Base-by-base conservation (phyloP, 805 yeast genomes). In the Scheffersomyces ergatensis region DNA sequence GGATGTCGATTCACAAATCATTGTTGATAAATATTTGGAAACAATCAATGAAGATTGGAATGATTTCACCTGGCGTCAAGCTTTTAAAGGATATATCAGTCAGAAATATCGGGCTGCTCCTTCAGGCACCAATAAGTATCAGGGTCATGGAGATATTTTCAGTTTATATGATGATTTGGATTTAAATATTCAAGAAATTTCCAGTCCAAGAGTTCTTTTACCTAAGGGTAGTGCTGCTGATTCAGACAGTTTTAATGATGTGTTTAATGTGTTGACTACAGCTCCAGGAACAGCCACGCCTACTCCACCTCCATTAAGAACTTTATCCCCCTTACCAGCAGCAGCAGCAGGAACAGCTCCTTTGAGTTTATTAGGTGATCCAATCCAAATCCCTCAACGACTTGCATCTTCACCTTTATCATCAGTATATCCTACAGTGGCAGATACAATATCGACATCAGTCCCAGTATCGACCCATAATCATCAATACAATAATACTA, bases 81-180 rank as follows among this genome's bases (percentile, higher is more conserved):
- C 50, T 19, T 50, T 16, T 26, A 29, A 32, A 18, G 12, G 6
- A 5, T 32, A 5, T 18, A 32, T 32, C 4, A 32, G 14, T 16
- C 5, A 18, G 24, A 34, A 23, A 15, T 44, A 9, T 20, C n/a
- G n/a, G n/a, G 44, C 16, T 45, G 44, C 20, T 33, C n/a, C 5
- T 14, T 14, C 2, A 13, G 25, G 12, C 4, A 15, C 13, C 13
- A 11, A 52, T 7, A 50, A 53, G 5, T 67, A 53, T 48, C 58
- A 51, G 39, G 76, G 76, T 3, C 42, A 34, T 30, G 76, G 74
- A 5, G 60, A 65, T 44, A 63, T 70, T 34, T 37, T 50, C 16
- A 53, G 57, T 23, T 62, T 69, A 39, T 66, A 60, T 45, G 55
- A 54, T 31, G 49, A 54, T 30, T 42, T 46, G 19, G 45, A 43